These are phyloP conservation scores for Keithomyces neogunnii DNA, from an alignment of 2,329 filamentous ascomycete genomes.

Conservation along the genomic window DNA sequence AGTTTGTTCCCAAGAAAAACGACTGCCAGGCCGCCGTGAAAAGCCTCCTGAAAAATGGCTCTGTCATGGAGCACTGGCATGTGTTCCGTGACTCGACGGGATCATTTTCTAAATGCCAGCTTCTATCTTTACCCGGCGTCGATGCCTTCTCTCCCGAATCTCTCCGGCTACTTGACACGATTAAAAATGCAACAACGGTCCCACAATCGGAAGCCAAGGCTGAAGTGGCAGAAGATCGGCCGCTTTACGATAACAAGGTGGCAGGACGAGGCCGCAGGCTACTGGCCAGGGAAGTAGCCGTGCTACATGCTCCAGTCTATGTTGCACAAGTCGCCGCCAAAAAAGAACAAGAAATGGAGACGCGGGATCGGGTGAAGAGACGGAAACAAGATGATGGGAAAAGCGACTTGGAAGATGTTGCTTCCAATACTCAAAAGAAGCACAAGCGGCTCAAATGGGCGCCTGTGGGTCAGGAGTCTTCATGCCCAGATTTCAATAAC, in stretches of 20 bases:
- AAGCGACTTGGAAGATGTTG: background rate
- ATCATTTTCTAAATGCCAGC: conserved; percentile 33
- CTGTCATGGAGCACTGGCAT: conserved; percentile 32
- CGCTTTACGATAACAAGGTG: conserved; percentile 9
- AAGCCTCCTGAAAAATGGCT: conserved; percentile 26
- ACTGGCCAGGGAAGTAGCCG: conserved; percentile 35
- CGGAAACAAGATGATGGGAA: conserved; percentile 1
- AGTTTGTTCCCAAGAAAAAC: conserved; percentile 31
- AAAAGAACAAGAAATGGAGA: conserved; percentile 17
- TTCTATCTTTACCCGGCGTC: conserved; percentile 33
- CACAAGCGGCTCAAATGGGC: background rate
- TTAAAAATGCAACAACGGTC: conserved; percentile 34
- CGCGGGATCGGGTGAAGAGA: conserved; percentile 10
- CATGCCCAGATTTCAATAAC: background rate
- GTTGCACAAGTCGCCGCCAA: conserved; percentile 28
- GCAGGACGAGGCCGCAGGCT: conserved; percentile 23
- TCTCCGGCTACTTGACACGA: conserved; percentile 33
- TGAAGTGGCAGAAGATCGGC: background rate
- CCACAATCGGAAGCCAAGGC: background rate
- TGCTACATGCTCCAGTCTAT: conserved; percentile 44
- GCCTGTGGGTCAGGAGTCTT: background rate
- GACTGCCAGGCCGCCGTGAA: conserved; percentile 30
- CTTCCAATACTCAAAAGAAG: background rate
- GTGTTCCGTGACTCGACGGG: conserved; percentile 33
- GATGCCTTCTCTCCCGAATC: conserved; percentile 34